Percentiles rank a stretch among this genome's conserved stretches.
Evolutionary conservation across 2,329 filamentous ascomycete species (phyloP).

Genomic region (Rasamsonia emersonii): DNA sequence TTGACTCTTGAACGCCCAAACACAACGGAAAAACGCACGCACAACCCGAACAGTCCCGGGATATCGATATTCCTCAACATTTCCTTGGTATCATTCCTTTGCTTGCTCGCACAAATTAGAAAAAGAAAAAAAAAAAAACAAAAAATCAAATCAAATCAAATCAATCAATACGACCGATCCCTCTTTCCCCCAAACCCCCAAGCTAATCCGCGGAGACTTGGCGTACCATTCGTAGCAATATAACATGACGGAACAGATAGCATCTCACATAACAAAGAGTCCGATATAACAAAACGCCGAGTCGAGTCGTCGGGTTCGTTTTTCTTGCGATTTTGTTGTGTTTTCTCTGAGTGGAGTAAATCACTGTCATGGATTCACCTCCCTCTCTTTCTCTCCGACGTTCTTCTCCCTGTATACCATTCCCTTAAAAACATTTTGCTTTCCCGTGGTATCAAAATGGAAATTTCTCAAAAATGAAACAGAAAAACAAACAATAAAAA

Average conservation of each 20-base stretch:
- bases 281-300: no score
- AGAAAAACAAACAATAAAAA: constrained; percentile 37
- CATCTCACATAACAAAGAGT: no score
- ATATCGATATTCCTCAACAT: constrained; percentile 5
- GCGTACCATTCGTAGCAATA: no score
- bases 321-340: no score
- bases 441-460: constrained; percentile 24
- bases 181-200: background rate
- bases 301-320: no score
- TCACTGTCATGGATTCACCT: background rate
- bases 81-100: constrained; percentile 5
- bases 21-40: no score
- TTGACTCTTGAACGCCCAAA: no score
- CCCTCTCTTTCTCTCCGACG: constrained; percentile 1
- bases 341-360: no score
- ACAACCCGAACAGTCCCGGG: no score
- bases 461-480: constrained; percentile 19
- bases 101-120: background rate
- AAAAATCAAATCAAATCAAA: constrained; percentile 2
- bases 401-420: constrained; percentile 7
- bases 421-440: constrained; percentile 7
- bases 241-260: no score
- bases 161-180: constrained; percentile 3
- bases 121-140: constrained; percentile 1
- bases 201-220: no score